Percentiles rank a stretch among this genome's conserved stretches.
These are phyloP conservation scores for Polysphondylium violaceum DNA, from an alignment of 78 protist genomes.

Conservation along the genomic window DNA sequence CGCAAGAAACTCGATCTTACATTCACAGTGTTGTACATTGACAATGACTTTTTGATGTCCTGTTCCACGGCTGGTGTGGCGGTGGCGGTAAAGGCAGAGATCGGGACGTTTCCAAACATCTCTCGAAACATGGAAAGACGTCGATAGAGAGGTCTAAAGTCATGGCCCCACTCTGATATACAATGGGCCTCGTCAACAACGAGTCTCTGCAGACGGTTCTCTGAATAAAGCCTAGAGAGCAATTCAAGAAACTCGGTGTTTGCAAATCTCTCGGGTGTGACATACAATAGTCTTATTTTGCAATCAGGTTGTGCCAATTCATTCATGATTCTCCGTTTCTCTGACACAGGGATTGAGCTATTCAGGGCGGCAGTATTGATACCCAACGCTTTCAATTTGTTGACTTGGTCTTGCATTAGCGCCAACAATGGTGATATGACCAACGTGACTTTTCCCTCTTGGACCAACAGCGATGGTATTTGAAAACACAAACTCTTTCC, in stretches of 20 bases:
- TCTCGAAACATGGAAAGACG: neutral
- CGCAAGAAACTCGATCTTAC: constrained; percentile 16
- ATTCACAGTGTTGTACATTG: neutral
- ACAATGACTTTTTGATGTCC: constrained; percentile 27
- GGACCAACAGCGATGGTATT: constrained; percentile 74
- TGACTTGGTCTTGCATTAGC: constrained; percentile 98
- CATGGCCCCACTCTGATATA: constrained; percentile 94
- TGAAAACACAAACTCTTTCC: constrained; percentile 98
- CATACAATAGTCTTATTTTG: neutral
- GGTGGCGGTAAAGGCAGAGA: constrained; percentile 87
- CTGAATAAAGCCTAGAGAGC: neutral
- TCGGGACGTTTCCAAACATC: constrained; percentile 41
- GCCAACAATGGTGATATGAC: constrained; percentile 98
- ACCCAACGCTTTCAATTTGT: neutral
- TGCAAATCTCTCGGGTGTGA: constrained; percentile 35
- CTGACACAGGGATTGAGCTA: neutral
- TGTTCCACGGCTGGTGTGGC: constrained; percentile 70
- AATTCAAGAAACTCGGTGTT: neutral
- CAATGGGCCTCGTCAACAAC: constrained; percentile 95
- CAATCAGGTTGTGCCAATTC: neutral
- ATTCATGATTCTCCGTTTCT: neutral
- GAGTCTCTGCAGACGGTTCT: neutral
- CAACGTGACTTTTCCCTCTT: constrained; percentile 77
- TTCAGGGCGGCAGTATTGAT: neutral
- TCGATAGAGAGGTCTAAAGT: constrained; percentile 87